These are phyloP conservation scores for Cladosporium halotolerans DNA, from an alignment of 2,329 filamentous ascomycete species.

Conservation along the genomic window DNA sequence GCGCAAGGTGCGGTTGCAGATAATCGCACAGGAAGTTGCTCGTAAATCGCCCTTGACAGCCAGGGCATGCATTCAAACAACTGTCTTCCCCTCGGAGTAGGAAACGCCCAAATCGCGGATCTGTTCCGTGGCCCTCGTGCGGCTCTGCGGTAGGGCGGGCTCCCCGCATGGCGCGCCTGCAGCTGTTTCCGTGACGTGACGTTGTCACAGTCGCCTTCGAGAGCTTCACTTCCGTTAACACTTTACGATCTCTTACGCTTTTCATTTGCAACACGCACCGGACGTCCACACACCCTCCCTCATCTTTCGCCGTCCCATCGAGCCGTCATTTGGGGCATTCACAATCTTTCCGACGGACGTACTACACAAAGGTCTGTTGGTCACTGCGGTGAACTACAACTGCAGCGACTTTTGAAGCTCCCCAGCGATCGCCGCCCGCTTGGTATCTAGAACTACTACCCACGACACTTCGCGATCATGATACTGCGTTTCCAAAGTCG, in stretches of 20 bases:
- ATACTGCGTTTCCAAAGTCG: constrained; percentile 82
- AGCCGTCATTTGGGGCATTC: no score
- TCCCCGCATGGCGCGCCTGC: neutral
- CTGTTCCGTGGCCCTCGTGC: neutral
- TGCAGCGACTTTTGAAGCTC: neutral
- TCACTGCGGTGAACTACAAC: no score
- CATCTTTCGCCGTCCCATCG: no score
- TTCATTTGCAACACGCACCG: no score
- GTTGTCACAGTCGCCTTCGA: neutral
- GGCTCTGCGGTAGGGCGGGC: neutral
- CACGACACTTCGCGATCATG: constrained; percentile 47
- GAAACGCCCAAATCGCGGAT: neutral
- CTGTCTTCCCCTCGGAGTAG: neutral
- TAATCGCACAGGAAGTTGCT: no score
- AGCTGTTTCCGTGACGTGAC: neutral
- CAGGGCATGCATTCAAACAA: neutral
- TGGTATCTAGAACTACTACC: neutral
- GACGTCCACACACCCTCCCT: no score
- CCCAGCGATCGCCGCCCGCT: constrained; percentile 1
- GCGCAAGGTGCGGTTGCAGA: neutral
- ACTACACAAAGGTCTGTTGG: no score
- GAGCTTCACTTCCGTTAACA: no score
- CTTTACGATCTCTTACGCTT: no score
- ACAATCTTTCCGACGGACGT: no score
- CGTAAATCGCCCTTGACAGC: no score